phyloP scores from a whole-genome alignment of 768 basidiomycete genomes.

The Cystofilobasidium capitatum region DNA sequence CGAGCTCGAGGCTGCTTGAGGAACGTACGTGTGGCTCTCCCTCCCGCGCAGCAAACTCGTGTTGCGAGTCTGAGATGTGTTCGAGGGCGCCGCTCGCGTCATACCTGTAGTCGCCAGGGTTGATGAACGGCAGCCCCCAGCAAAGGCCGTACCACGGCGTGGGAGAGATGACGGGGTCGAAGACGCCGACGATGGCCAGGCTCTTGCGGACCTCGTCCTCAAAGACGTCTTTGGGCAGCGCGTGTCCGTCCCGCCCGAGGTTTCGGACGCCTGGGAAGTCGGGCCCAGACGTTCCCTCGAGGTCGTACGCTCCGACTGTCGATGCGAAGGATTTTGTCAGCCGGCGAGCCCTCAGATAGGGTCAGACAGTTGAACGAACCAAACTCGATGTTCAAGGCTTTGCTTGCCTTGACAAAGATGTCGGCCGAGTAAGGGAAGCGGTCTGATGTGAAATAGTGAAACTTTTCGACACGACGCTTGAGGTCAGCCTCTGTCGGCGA shows the following conservation, averaged over 20 bases:
- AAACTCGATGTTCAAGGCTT: constrained; percentile 6
- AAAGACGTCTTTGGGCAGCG: not conserved
- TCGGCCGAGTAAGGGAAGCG: constrained; percentile 10
- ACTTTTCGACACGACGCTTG: not conserved
- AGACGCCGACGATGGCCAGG: constrained; percentile 5
- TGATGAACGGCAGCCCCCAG: constrained; percentile 10
- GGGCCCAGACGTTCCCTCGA: not conserved
- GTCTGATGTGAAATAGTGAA: not conserved
- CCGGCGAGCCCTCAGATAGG: too few relatives aligned
- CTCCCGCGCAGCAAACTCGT: not conserved
- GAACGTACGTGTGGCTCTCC: constrained; percentile 3
- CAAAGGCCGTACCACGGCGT: constrained; percentile 9
- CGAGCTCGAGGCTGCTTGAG: not conserved
- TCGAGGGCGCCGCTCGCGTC: not conserved
- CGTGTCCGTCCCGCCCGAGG: not conserved
- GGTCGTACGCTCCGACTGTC: constrained; percentile 7
- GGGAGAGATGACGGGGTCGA: not conserved
- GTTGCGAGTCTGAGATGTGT: not conserved
- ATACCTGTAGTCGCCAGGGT: not conserved
- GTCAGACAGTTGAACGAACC: too few relatives aligned
- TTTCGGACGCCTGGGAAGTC: not conserved
- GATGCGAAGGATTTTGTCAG: too few relatives aligned
- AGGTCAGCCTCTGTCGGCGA: not conserved
- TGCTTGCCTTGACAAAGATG: constrained; percentile 3
- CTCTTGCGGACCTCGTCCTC: constrained; percentile 4